Evolutionary conservation across 805 yeast genomes (phyloP).

Genomic region (Kluyveromyces siamensis): DNA sequence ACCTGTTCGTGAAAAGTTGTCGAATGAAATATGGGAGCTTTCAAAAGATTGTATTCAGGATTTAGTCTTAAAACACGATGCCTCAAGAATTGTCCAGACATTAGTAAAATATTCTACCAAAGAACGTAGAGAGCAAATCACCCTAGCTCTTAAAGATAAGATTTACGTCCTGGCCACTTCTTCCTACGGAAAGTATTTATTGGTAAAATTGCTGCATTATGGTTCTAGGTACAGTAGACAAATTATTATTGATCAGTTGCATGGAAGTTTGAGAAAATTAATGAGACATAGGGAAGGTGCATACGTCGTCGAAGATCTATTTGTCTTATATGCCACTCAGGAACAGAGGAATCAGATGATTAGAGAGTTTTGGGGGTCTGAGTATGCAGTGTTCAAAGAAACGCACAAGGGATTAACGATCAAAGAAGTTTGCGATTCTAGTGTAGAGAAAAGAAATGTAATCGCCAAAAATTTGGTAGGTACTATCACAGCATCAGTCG

Average conservation of each 20-base stretch:
- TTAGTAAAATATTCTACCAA: constrained; percentile 77
- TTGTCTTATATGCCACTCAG: constrained; percentile 70
- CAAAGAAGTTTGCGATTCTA: constrained; percentile 53
- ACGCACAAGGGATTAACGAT: constrained; percentile 55
- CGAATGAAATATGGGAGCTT: constrained; percentile 78
- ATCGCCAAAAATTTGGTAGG: constrained; percentile 69
- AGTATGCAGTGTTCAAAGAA: constrained; percentile 83
- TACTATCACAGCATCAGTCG: constrained; percentile 83
- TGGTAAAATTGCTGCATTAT: constrained; percentile 83
- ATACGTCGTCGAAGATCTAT: constrained; percentile 90
- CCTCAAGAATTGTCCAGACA: constrained; percentile 92
- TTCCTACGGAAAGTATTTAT: constrained; percentile 85
- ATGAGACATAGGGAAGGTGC: constrained; percentile 99
- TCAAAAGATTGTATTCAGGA: constrained; percentile 72
- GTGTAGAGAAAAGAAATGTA: constrained; percentile 68
- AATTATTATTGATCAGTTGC: constrained; percentile 70
- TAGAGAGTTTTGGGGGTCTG: constrained; percentile 95
- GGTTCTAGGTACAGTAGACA: constrained; percentile 79
- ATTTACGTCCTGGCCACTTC: constrained; percentile 81
- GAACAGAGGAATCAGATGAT: constrained; percentile 86
- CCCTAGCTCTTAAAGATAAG: constrained; percentile 59
- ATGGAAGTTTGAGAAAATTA: constrained; percentile 81
- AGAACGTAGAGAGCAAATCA: constrained; percentile 66
- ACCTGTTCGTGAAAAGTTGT: constrained; percentile 63
- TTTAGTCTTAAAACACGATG: constrained; percentile 89